A percentile compares a stretch with the other conserved stretches of the same genome.
phyloP scores from a whole-genome alignment of 2,329 filamentous ascomycete species.

The Pyricularia grisea region DNA sequence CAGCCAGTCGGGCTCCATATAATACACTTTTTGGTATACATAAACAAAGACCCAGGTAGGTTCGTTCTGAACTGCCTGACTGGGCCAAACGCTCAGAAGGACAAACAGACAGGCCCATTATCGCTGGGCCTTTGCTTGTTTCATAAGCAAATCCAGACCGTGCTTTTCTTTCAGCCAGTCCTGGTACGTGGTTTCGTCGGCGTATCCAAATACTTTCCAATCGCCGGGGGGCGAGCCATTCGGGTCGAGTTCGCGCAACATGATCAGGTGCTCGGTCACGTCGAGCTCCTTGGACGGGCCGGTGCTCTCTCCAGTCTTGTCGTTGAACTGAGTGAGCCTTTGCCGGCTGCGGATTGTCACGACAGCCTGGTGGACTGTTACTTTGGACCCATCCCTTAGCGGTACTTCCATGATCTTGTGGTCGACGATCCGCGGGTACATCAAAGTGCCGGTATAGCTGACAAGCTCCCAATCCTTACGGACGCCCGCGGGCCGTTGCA shows the following conservation, averaged over 20 bases:
- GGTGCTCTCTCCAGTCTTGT: slow-evolving; percentile 22
- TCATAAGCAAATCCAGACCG: slow-evolving; percentile 5
- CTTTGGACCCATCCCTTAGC: slow-evolving; percentile 12
- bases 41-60: not conserved
- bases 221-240: slow-evolving; percentile 35
- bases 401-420: slow-evolving; percentile 37
- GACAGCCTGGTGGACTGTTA: slow-evolving; percentile 44
- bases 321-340: slow-evolving; percentile 33
- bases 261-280: slow-evolving; percentile 55
- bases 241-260: slow-evolving; percentile 39
- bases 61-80: too few relatives aligned
- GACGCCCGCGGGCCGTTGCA: slow-evolving; percentile 35
- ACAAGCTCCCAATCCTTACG: slow-evolving; percentile 45
- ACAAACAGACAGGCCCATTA: not conserved
- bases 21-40: not conserved
- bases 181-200: slow-evolving; percentile 41
- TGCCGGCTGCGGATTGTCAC: slow-evolving; percentile 51
- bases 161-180: slow-evolving; percentile 22
- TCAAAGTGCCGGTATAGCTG: slow-evolving; percentile 30
- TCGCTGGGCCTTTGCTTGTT: not conserved
- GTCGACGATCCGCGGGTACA: slow-evolving; percentile 42
- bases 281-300: slow-evolving; percentile 39
- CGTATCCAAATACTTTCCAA: slow-evolving; percentile 60
- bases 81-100: too few relatives aligned
- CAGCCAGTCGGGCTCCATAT: not conserved